Base-by-base conservation (phyloP, 169 alveolate genomes). In the Plasmodium knowlesi region DNA sequence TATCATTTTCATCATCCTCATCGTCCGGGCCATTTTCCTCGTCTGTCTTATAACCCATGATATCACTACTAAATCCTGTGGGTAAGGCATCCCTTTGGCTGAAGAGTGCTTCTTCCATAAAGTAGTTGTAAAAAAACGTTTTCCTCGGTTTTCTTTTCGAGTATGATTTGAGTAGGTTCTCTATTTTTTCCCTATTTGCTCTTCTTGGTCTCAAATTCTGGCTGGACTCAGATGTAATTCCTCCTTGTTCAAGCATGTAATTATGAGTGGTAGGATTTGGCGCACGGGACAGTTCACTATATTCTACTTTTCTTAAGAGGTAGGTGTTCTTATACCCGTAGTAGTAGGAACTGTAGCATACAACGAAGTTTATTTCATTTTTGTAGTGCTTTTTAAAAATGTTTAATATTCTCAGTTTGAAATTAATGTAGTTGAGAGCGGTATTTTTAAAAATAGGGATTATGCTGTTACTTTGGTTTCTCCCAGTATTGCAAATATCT, bases 361-460 rank as follows among this genome's bases (percentile, higher is more conserved):
- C 76, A 28, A 76, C 80, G 16, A 86, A 86, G 80, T 74, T 86
- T 5, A 86, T 25, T 43, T 86, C 88, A 86, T 86, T 86, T 53
- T 25, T 53, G 70, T 86, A 74, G 67, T 76, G 30, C 43, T 53
- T 43, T 50, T 86, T 86, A 57, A 46, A 54, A 74, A 86, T 78
- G 25, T 73, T 86, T 43, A 86, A 54, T 39, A 53, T 43, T 74
- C 34, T 72, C 5, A 54, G 50, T 53, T 46, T 76, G 83, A 34
- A 10, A 34, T 19, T 57, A 37, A 61, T 22, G 25, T 86, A 32
- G 43, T 70, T 32, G 80, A 86, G 76, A 8, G 41, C 67, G 39
- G 34, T 34, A 25, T 32, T 53, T 86, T 78, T 28, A 43, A 84
- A 71, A 70, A 74, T 54, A 54, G 93, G 93, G 37, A 86, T 54